Conservation (phyloP, 108 stramenopile species). For the Conticribra guillardii region DNA sequence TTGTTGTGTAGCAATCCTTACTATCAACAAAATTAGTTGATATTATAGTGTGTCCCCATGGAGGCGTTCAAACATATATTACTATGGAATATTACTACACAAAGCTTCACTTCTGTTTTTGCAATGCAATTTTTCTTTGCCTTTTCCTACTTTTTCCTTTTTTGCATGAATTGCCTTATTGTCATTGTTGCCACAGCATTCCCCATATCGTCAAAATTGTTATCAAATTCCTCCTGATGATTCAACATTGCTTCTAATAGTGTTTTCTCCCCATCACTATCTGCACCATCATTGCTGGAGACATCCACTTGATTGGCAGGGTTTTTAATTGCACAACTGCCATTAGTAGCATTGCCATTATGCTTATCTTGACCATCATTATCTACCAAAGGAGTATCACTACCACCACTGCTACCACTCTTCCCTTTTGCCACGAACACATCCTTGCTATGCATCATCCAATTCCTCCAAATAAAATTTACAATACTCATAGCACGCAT, state of each 20-base stretch:
- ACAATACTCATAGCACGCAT: conserved; percentile 68
- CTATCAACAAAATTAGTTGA: too few species aligned
- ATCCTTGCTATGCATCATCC: conserved; percentile 64
- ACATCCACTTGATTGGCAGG: neutral
- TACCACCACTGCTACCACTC: conserved; percentile 7
- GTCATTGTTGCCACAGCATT: too few species aligned
- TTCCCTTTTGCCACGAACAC: conserved; percentile 71
- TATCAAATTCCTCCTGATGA: conserved; percentile 15
- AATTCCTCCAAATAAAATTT: conserved; percentile 60
- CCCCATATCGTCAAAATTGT: conserved; percentile 23
- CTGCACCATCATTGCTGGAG: neutral
- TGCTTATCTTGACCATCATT: neutral
- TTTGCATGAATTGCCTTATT: too few species aligned
- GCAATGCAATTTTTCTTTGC: too few species aligned
- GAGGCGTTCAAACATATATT: too few species aligned
- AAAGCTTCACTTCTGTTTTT: too few species aligned
- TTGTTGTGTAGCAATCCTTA: too few species aligned
- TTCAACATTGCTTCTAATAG: conserved; percentile 17
- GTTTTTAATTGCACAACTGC: neutral
- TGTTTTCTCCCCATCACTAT: conserved; percentile 21
- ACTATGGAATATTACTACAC: too few species aligned
- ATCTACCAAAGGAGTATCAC: neutral
- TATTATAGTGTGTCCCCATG: too few species aligned
- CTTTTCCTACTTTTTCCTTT: too few species aligned
- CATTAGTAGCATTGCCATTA: neutral